Percentiles rank a stretch among this genome's conserved stretches.
phyloP scores from a whole-genome alignment of 192 early-diverging fungal species.

The Backusella circina region DNA sequence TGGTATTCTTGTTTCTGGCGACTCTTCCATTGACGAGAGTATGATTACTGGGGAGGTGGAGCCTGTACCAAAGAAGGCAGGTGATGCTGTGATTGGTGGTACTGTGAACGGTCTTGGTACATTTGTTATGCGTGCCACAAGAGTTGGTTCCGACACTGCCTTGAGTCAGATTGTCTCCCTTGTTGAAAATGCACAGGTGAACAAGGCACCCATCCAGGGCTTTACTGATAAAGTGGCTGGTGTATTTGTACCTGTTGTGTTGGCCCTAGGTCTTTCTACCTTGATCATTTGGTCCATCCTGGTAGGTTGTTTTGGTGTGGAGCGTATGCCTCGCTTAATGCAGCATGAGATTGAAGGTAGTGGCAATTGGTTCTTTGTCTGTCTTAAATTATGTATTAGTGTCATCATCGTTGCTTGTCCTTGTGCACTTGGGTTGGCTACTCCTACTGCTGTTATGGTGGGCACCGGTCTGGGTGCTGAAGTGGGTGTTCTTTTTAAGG shows the following conservation, averaged over 20 bases:
- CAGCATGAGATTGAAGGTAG: slow-evolving; percentile 46
- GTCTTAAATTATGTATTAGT: slow-evolving; percentile 83
- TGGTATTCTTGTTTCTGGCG: slow-evolving; percentile 70
- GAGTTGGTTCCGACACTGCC: slow-evolving; percentile 88
- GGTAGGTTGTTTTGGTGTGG: slow-evolving; percentile 24
- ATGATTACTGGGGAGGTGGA: slow-evolving; percentile 91
- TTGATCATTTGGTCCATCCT: slow-evolving; percentile 71
- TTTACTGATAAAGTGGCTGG: slow-evolving; percentile 86
- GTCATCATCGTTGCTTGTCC: slow-evolving; percentile 97
- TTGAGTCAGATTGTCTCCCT: slow-evolving; percentile 88
- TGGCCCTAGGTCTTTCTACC: slow-evolving; percentile 68
- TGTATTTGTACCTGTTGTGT: slow-evolving; percentile 87
- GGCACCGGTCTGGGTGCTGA: slow-evolving; percentile 95
- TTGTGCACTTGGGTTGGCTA: slow-evolving; percentile 92
- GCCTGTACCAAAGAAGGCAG: slow-evolving; percentile 68
- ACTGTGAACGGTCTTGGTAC: slow-evolving; percentile 89
- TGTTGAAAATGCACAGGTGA: slow-evolving; percentile 89
- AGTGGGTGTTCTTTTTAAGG: slow-evolving; percentile 94
- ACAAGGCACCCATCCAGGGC: slow-evolving; percentile 93
- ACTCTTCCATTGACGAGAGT: slow-evolving; percentile 86
- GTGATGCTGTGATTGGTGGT: slow-evolving; percentile 77
- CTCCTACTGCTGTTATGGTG: slow-evolving; percentile 97
- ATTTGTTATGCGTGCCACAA: slow-evolving; percentile 76
- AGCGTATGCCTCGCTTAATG: slow-evolving; percentile 23
- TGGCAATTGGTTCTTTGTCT: slow-evolving; percentile 70